Base-by-base conservation (phyloP, 2,329 filamentous ascomycete species). In the Myriosclerotinia curreyana region DNA sequence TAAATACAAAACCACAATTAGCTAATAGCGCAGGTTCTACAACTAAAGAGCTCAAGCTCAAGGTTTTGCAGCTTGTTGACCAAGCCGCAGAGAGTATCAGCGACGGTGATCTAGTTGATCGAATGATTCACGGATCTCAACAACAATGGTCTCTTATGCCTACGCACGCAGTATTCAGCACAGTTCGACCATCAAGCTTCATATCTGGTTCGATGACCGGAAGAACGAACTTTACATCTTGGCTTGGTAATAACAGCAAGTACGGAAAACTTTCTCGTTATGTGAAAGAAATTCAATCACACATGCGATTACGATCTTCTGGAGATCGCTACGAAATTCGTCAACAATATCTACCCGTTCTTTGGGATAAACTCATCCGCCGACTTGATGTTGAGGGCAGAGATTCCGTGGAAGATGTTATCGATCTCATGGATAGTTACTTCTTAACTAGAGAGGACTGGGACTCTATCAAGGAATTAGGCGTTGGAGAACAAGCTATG, bases 121-220 rank as follows among this genome's bases (percentile, higher is more conserved):
- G 92, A 60, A 97, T 99, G 94, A 99, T 99, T 66, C 95, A 99
- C 76, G 95, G 95, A 34, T 91, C 92, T 52, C 95, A 99, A 74
- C 95, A 99, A 75, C 95, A 99, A 67, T 99, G 95, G 95, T 95
- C 91, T 74, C 79, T 99, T 67, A 99, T 99, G 95, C 95, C 95
- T 17, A 90, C 91, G 1, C 95, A 99, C 76, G 95, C 93, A 34
- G 83, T 97, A 48, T 97, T 98, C 79, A 96, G 93, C 74, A 96
- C 96, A 62, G 94, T 99, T 31, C 83, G 91, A 34, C 95, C 95
- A 5, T 89, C 95, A 9, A 96, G 92, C 75, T 96, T 90, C 73
- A 82, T 95, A 14, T 85, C 91, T 59, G 95, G 95, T 49, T 88
- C 89, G 71, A 84, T 96, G 70, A 82, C 85, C 68, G 84, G 84